A percentile compares a stretch with the other conserved stretches of the same genome.
phyloP scores from a whole-genome alignment of 2,329 filamentous ascomycete species.

The Sporothrix variecibatus region DNA sequence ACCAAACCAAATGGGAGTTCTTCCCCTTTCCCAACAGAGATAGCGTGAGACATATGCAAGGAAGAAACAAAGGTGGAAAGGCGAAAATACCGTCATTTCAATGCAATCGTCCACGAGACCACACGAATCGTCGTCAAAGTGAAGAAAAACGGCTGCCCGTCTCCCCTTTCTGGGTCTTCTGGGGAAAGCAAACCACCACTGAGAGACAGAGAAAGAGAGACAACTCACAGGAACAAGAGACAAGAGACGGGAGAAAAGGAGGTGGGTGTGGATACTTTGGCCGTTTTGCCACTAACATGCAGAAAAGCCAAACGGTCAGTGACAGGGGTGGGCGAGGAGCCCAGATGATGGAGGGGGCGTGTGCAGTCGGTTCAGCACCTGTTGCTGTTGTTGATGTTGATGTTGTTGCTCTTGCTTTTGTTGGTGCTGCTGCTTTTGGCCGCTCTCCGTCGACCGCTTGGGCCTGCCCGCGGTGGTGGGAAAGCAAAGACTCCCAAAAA shows the following conservation, averaged over 20 bases:
- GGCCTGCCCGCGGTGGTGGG: neutral
- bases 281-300: slow-evolving; percentile 12
- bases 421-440: neutral
- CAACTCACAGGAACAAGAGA: neutral
- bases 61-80: neutral
- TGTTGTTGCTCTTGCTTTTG: neutral
- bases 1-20: neutral
- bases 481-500: neutral
- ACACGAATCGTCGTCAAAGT: neutral
- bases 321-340: neutral
- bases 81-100: slow-evolving; percentile 20
- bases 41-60: slow-evolving; percentile 15
- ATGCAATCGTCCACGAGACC: slow-evolving; percentile 18
- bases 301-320: slow-evolving; percentile 9
- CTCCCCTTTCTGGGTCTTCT: neutral
- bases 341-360: slow-evolving; percentile 13
- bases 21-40: neutral
- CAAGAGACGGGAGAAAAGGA: neutral
- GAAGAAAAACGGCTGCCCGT: neutral
- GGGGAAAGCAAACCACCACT: neutral
- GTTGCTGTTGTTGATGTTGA: neutral
- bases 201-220: neutral
- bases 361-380: neutral
- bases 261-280: neutral
- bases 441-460: neutral